A percentile compares a stretch with the other conserved stretches of the same genome.
Evolutionary conservation across 2,329 filamentous ascomycete species (phyloP).

Genomic region (Metarhizium sp.): DNA sequence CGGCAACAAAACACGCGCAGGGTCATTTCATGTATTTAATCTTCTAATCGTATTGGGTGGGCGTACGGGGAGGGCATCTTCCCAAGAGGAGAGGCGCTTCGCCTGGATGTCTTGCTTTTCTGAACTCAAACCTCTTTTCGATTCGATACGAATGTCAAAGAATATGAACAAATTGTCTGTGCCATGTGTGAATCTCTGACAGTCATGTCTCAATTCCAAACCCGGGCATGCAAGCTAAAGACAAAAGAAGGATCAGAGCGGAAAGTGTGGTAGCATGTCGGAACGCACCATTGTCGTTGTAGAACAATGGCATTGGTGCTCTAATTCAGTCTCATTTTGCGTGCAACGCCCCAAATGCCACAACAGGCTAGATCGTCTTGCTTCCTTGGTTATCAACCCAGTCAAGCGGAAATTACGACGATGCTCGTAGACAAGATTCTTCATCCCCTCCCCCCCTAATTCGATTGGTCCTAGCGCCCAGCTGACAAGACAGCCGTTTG

Average conservation of each 20-base stretch:
- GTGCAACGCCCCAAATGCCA: background rate
- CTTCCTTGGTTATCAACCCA: background rate
- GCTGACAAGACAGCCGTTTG: no score
- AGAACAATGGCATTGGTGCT: background rate
- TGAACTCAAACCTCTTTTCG: conserved; percentile 6
- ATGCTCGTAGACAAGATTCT: background rate
- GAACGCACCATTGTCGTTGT: no score
- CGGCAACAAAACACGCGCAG: conserved; percentile 10
- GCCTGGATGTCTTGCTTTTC: conserved; percentile 13
- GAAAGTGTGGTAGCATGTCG: no score
- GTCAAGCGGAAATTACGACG: conserved; percentile 5
- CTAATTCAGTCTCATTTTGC: background rate
- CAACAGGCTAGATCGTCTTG: background rate
- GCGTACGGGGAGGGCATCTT: conserved; percentile 12
- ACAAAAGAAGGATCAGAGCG: no score
- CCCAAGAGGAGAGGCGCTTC: conserved; percentile 6
- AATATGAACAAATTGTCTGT: background rate
- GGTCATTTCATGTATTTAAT: conserved; percentile 31
- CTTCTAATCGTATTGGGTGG: conserved; percentile 32
- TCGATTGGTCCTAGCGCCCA: no score
- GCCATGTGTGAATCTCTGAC: background rate
- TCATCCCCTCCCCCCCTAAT: no score
- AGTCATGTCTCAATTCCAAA: background rate
- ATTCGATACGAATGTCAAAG: background rate
- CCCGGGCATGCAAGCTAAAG: background rate